These are phyloP conservation scores for Neonectria punicea DNA, from an alignment of 2,329 filamentous ascomycete genomes.

Conservation along the genomic window DNA sequence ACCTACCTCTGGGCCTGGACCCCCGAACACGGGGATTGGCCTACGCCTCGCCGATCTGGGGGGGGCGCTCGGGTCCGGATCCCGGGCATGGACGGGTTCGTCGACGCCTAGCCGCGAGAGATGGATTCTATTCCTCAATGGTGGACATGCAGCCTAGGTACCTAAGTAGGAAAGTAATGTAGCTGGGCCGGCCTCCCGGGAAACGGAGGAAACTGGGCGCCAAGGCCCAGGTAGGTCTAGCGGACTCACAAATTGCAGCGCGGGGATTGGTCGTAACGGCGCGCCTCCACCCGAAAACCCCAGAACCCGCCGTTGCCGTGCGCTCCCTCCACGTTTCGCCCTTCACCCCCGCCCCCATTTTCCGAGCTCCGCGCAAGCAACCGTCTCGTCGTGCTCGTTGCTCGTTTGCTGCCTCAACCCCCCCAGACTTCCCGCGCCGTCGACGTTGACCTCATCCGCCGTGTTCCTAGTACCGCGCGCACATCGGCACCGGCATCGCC, in stretches of 20 bases:
- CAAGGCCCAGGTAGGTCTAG: constrained; percentile 17
- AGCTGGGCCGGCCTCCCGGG: neutral
- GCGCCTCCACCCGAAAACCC: constrained; percentile 18
- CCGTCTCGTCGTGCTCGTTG: constrained; percentile 2
- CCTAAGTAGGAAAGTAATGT: no score
- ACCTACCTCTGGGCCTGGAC: neutral
- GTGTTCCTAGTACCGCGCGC: neutral
- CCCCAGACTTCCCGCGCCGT: constrained; percentile 13
- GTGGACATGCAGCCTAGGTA: no score
- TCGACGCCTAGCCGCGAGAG: neutral
- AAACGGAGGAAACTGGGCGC: constrained; percentile 3
- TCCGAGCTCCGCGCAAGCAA: constrained; percentile 17
- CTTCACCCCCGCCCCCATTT: constrained; percentile 32
- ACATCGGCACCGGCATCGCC: neutral
- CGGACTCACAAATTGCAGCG: constrained; percentile 17
- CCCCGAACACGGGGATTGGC: neutral
- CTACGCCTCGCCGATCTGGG: neutral
- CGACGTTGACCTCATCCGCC: constrained; percentile 8
- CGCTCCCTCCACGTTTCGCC: constrained; percentile 25
- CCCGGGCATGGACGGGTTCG: constrained; percentile 1
- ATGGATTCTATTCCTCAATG: neutral
- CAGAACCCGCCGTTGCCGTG: constrained; percentile 15
- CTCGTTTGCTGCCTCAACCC: neutral
- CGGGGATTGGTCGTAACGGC: constrained; percentile 28
- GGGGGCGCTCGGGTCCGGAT: constrained; percentile 20